Conservation (phyloP, 805 yeast species). For the Pichia phayaonensis region DNA sequence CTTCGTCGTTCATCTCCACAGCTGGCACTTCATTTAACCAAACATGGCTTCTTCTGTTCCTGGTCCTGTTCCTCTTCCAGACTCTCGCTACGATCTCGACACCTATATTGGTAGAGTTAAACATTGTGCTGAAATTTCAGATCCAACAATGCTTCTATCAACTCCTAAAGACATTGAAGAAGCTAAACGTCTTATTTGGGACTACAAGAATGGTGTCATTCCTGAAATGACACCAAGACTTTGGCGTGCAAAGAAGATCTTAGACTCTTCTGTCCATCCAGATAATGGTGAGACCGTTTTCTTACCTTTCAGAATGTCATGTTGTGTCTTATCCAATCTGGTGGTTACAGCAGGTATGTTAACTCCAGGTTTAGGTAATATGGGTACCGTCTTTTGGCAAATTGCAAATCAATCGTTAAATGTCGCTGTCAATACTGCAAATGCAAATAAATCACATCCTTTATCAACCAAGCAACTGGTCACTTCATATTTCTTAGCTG, state of each 20-base stretch:
- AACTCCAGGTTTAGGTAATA: slow-evolving; percentile 84
- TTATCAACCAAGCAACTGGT: slow-evolving; percentile 69
- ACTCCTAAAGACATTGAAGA: slow-evolving; percentile 52
- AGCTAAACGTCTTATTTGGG: slow-evolving; percentile 61
- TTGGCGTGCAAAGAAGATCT: slow-evolving; percentile 80
- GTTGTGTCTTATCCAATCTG: slow-evolving; percentile 86
- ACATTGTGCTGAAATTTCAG: slow-evolving; percentile 89
- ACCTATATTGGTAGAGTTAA: slow-evolving; percentile 92
- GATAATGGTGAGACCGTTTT: slow-evolving; percentile 92
- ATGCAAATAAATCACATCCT: slow-evolving; percentile 93
- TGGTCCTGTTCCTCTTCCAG: slow-evolving; percentile 75
- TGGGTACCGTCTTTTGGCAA: slow-evolving; percentile 96
- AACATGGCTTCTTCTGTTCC: slow-evolving; percentile 83
- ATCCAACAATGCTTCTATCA: slow-evolving; percentile 82
- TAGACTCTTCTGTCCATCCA: slow-evolving; percentile 93
- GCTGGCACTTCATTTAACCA: background rate
- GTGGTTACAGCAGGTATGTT: slow-evolving; percentile 97
- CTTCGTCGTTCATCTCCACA: background rate
- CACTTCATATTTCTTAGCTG: slow-evolving; percentile 80
- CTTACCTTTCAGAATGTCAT: slow-evolving; percentile 95
- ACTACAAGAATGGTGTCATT: slow-evolving; percentile 62
- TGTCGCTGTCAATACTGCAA: slow-evolving; percentile 94
- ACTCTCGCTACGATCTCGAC: slow-evolving; percentile 66
- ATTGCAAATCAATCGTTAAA: slow-evolving; percentile 93
- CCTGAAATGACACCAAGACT: slow-evolving; percentile 66